These are phyloP conservation scores for Metarhizium album DNA, from an alignment of 2,329 filamentous ascomycete genomes.

Conservation along the genomic window DNA sequence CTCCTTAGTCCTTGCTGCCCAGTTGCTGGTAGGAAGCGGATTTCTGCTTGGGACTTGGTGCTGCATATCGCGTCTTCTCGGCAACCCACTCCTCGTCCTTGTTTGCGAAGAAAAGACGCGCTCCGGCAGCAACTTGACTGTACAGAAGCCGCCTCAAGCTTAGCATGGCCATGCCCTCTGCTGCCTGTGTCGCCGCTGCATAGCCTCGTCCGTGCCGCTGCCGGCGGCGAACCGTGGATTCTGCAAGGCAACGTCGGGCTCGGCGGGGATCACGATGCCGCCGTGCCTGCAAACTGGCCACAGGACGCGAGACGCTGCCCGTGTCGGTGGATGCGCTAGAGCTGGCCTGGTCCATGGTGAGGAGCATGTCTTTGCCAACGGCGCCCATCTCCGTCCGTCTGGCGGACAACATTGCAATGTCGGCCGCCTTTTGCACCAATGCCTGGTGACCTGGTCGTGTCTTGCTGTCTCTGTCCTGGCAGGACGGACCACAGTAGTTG, in stretches of 20 bases:
- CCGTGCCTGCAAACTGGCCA: constrained; percentile 36
- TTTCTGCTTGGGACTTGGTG: too few species aligned
- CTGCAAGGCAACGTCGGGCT: constrained; percentile 17
- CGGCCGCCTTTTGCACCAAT: too few species aligned
- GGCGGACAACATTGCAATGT: too few species aligned
- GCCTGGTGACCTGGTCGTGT: too few species aligned
- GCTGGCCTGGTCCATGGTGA: constrained; percentile 8
- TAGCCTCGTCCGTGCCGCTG: constrained; percentile 23
- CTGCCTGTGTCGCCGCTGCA: constrained; percentile 15
- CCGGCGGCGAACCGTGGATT: constrained; percentile 30
- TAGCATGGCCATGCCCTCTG: constrained; percentile 27
- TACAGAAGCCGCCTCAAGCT: constrained; percentile 18
- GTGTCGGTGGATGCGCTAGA: constrained; percentile 31
- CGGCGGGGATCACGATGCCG: constrained; percentile 29
- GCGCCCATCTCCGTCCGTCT: constrained; percentile 15
- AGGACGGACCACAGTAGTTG: too few species aligned
- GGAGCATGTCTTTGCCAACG: neutral
- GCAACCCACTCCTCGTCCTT: neutral
- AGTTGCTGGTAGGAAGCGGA: too few species aligned
- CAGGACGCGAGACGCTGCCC: constrained; percentile 34
- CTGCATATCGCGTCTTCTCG: too few species aligned
- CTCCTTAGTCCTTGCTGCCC: too few species aligned
- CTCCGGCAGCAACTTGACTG: constrained; percentile 14
- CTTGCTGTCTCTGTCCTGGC: too few species aligned
- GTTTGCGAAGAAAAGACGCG: neutral